Conservation (phyloP, 768 basidiomycete genomes). For the Suillus hirtellus region DNA sequence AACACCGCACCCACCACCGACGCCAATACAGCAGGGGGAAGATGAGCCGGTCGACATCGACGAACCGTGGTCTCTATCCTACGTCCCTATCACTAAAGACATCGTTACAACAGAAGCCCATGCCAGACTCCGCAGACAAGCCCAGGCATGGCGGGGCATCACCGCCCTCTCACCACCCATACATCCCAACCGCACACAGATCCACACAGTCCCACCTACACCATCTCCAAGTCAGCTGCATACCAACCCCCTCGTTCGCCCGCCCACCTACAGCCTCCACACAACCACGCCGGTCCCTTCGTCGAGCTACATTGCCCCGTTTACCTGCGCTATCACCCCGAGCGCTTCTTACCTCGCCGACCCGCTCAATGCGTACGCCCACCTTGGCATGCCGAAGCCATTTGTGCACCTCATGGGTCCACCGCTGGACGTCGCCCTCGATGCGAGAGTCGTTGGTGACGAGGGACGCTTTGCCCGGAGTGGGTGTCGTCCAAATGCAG, state of each 20-base stretch:
- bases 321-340: slow-evolving; percentile 62
- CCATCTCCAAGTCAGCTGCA: slow-evolving; percentile 9
- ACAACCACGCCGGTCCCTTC: slow-evolving; percentile 58
- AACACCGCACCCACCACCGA: not conserved
- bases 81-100: slow-evolving; percentile 49
- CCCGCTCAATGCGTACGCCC: slow-evolving; percentile 85
- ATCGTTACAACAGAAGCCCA: slow-evolving; percentile 44
- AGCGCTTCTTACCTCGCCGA: slow-evolving; percentile 71
- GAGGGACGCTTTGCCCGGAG: slow-evolving; percentile 57
- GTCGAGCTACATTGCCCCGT: slow-evolving; percentile 61
- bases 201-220: slow-evolving; percentile 30
- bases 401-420: slow-evolving; percentile 78
- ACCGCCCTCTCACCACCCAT: slow-evolving; percentile 46
- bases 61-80: slow-evolving; percentile 45
- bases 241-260: slow-evolving; percentile 45
- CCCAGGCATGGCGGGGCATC: slow-evolving; percentile 66
- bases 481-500: slow-evolving; percentile 55
- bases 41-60: slow-evolving; percentile 54
- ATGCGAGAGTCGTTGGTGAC: slow-evolving; percentile 71
- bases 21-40: slow-evolving; percentile 26
- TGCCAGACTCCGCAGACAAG: slow-evolving; percentile 54
- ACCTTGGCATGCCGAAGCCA: slow-evolving; percentile 80
- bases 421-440: slow-evolving; percentile 77
- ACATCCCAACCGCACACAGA: slow-evolving; percentile 31
- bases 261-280: slow-evolving; percentile 65